Conservation (phyloP, 1,284 basidiomycete genomes). For the Papiliotrema nemorosa region DNA sequence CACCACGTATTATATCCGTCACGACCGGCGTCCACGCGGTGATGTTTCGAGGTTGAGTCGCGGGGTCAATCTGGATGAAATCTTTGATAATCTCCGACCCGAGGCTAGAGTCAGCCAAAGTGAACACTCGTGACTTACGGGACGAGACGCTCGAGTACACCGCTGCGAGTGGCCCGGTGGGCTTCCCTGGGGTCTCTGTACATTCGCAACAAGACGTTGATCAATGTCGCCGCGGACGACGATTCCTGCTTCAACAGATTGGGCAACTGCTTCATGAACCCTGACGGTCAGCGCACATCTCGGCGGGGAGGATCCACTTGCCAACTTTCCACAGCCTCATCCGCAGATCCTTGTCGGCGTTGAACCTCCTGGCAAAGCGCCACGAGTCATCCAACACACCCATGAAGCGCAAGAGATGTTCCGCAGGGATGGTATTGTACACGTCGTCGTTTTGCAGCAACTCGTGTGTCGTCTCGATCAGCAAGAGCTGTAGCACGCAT, state of each 20-base stretch:
- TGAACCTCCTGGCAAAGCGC: conserved; percentile 94
- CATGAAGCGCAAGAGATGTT: conserved; percentile 88
- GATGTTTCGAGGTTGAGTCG: conserved; percentile 94
- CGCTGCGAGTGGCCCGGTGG: conserved; percentile 72
- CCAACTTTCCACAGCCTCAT: conserved; percentile 99
- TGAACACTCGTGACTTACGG: conserved; percentile 64
- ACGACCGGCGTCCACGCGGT: conserved; percentile 97
- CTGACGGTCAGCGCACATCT: conserved; percentile 50
- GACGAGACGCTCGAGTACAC: conserved; percentile 82
- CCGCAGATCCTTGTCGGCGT: conserved; percentile 95
- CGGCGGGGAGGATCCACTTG: conserved; percentile 52
- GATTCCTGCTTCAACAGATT: conserved; percentile 99
- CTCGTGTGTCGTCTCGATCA: conserved; percentile 98
- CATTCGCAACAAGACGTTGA: conserved; percentile 89
- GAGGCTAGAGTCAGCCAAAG: conserved; percentile 56
- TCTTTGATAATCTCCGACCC: conserved; percentile 87
- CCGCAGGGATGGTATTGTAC: conserved; percentile 90
- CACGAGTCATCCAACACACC: conserved; percentile 94
- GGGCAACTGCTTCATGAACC: conserved; percentile 99
- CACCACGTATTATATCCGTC: conserved; percentile 85
- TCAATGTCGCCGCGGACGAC: conserved; percentile 89
- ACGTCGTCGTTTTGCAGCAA: conserved; percentile 87
- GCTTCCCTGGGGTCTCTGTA: conserved; percentile 86
- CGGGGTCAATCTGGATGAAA: conserved; percentile 83
- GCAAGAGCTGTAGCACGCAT: conserved; percentile 93